Percentiles rank a stretch among this genome's conserved stretches.
Conservation (phyloP, 768 basidiomycete genomes). For the Lactifluus piperatus region DNA sequence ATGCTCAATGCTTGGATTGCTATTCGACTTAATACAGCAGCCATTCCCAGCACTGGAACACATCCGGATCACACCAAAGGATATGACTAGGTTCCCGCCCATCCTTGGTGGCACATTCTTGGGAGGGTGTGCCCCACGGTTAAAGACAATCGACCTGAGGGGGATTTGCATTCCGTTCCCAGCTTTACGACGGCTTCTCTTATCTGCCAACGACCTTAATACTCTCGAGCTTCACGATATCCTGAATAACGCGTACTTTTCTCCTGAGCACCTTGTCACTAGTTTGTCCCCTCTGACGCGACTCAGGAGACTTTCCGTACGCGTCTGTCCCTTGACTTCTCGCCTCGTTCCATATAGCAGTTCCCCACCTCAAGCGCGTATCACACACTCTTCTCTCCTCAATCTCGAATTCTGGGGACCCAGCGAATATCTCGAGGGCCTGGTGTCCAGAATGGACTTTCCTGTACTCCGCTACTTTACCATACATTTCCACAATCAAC, state of each 20-base stretch:
- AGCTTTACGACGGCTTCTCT: neutral
- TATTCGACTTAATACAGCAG: slow-evolving; percentile 25
- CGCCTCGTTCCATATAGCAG: too few relatives aligned
- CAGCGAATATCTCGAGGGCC: slow-evolving; percentile 3
- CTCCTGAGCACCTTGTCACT: neutral
- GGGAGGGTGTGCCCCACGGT: neutral
- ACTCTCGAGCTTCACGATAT: neutral
- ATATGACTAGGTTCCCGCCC: slow-evolving; percentile 30
- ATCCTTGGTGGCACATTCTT: neutral
- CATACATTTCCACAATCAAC: too few relatives aligned
- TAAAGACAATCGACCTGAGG: neutral
- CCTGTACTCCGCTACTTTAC: too few relatives aligned
- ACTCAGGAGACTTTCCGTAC: neutral
- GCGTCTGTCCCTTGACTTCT: neutral
- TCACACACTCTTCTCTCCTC: neutral
- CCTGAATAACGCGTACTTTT: neutral
- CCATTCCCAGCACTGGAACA: slow-evolving; percentile 14
- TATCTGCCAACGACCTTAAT: neutral
- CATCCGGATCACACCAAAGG: slow-evolving; percentile 22
- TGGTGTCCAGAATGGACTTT: neutral
- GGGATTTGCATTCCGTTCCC: neutral
- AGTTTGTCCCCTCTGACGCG: neutral
- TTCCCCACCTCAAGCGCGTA: neutral
- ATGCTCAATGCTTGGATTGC: slow-evolving; percentile 5
- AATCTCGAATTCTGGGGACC: neutral